Conservation (phyloP, 108 stramenopile genomes). For the Epithemia pelagica region DNA sequence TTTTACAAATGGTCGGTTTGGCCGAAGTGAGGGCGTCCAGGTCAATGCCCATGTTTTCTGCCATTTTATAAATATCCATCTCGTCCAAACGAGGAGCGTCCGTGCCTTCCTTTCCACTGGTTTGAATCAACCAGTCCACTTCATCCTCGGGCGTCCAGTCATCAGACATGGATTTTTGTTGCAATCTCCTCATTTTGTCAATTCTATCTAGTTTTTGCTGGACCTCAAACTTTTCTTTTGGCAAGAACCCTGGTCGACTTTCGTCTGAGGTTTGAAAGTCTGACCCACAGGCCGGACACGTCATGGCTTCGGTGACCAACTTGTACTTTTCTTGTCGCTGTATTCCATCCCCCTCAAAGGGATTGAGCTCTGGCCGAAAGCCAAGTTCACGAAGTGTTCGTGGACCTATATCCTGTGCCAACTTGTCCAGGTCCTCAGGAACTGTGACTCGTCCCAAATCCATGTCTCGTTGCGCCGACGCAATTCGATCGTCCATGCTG, state of each 20-base stretch:
- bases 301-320: conserved; percentile 70
- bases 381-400: conserved; percentile 42
- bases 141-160: conserved; percentile 86
- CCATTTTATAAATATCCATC: conserved; percentile 61
- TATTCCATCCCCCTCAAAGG: conserved; percentile 75
- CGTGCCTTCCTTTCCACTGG: conserved; percentile 23
- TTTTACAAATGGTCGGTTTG: conserved; percentile 79
- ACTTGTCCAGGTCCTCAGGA: conserved; percentile 42
- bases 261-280: conserved; percentile 72
- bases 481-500: conserved; percentile 45
- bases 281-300: conserved; percentile 79
- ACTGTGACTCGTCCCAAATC: conserved; percentile 43
- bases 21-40: conserved; percentile 45
- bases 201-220: conserved; percentile 65
- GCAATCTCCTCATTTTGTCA: conserved; percentile 65
- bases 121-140: conserved; percentile 71
- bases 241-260: conserved; percentile 66
- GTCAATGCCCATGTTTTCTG: conserved; percentile 63
- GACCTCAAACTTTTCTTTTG: conserved; percentile 62
- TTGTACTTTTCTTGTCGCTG: conserved; percentile 53
- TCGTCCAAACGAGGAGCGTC: conserved; percentile 10
- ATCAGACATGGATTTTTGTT: conserved; percentile 65
- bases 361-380: conserved; percentile 65
- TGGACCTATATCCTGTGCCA: conserved; percentile 29
- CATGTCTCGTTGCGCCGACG: conserved; percentile 32